phyloP scores from a whole-genome alignment of 139 green algal genomes.

The Haematococcus sp. region DNA sequence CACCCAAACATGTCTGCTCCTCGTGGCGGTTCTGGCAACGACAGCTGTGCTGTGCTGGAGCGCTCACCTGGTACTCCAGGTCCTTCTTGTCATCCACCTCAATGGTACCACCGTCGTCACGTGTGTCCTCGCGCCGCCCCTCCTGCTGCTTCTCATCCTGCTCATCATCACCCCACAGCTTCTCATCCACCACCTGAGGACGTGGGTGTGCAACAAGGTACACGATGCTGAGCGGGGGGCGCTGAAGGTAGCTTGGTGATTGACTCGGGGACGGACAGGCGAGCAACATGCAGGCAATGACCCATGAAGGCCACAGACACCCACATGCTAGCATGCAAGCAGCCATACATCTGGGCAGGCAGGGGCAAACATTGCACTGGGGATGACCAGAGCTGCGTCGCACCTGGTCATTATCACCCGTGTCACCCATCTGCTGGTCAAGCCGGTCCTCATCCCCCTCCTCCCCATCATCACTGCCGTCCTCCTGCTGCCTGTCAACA shows the following conservation, averaged over 20 bases:
- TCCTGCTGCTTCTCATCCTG: constrained; percentile 38
- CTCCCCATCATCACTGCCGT: constrained; percentile 61
- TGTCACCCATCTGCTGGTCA: constrained; percentile 69
- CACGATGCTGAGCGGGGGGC: neutral
- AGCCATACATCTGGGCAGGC: no score
- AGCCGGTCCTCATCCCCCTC: constrained; percentile 71
- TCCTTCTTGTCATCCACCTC: constrained; percentile 73
- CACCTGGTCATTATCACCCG: constrained; percentile 73
- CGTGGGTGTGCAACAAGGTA: neutral
- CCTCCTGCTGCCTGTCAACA: constrained; percentile 50
- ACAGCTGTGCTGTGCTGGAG: no score
- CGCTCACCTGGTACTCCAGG: constrained; percentile 61
- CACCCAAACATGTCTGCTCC: no score
- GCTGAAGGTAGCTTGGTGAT: no score
- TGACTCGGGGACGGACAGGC: no score
- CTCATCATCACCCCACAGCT: constrained; percentile 76
- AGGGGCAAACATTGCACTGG: no score
- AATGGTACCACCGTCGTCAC: constrained; percentile 61
- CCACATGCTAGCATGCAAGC: no score
- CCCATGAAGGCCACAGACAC: no score
- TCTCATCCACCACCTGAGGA: constrained; percentile 81
- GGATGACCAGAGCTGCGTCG: no score
- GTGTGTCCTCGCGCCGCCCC: constrained; percentile 60
- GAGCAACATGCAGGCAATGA: no score
- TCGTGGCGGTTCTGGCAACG: no score